Conservation (phyloP, 192 early-diverging fungal species). For the Podila clonocystis region DNA sequence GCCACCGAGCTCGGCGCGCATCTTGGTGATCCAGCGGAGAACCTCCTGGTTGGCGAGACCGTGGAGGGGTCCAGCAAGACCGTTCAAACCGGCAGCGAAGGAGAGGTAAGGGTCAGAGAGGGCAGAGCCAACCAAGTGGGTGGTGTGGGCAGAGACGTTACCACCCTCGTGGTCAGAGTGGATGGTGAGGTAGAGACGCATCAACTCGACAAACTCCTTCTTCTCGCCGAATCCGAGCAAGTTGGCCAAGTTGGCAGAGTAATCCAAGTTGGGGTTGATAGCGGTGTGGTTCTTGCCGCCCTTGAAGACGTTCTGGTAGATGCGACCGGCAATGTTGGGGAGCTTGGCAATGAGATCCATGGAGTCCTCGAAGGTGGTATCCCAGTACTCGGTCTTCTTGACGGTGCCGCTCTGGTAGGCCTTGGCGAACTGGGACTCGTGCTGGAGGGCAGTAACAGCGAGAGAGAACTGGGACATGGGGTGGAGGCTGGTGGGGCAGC, state of each 20-base stretch:
- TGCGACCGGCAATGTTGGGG: constrained; percentile 92
- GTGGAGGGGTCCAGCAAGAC: constrained; percentile 98
- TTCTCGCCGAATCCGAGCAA: constrained; percentile 90
- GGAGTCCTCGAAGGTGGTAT: constrained; percentile 92
- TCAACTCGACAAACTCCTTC: constrained; percentile 92
- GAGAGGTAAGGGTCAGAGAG: constrained; percentile 96
- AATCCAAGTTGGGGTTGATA: constrained; percentile 88
- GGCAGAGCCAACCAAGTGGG: constrained; percentile 59
- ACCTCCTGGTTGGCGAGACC: constrained; percentile 99
- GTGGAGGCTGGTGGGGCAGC: constrained; percentile 98
- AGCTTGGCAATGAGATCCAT: constrained; percentile 98
- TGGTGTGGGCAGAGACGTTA: constrained; percentile 97
- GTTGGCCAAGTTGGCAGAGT: constrained; percentile 92
- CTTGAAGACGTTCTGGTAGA: constrained; percentile 98
- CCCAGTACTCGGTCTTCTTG: constrained; percentile 96
- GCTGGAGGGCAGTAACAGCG: constrained; percentile 97
- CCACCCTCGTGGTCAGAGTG: constrained; percentile 99
- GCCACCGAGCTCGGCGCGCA: constrained; percentile 88
- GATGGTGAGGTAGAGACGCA: constrained; percentile 97
- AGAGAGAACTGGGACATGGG: constrained; percentile 99
- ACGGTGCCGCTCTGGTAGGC: constrained; percentile 90
- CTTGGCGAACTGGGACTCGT: constrained; percentile 97
- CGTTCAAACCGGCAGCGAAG: constrained; percentile 96
- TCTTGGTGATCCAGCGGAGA: constrained; percentile 95
- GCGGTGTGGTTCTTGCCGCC: constrained; percentile 92